Base-by-base conservation (phyloP, 164 flowering plant genomes). In the Umbellularia californica region DNA sequence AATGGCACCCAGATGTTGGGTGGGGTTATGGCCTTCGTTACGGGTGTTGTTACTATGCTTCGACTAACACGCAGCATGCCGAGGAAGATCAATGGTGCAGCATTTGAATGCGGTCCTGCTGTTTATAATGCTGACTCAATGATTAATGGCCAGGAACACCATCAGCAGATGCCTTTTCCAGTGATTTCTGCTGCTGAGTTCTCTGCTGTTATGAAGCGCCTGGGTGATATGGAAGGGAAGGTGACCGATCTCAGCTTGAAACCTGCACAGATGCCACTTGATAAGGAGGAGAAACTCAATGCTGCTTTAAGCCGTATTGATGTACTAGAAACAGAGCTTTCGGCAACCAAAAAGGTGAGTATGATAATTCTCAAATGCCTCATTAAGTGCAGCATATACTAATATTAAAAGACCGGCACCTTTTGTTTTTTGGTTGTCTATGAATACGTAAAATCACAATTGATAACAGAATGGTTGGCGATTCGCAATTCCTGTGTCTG, bases 31-130 rank as follows among this genome's bases (percentile, higher is more conserved):
- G 82, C 97, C 27, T 68, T 92, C 20, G 83, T 89, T 0, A 89
- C 90, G 92, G 95, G 97, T 17, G 75, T 94, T 22, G 82, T 87
- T 11, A 84, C 95, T 20, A 82, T 94, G 88, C 76, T 92, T 68
- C 84, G 95, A 22, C 33, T 94, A 80, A 79, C 98, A 0, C 78
- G 83, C 7, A 88, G 76, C 87, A 84, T 92, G 88, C 97, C 97
- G 15, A 89, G 74, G 80, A 91, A 75, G 75, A 76, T 90, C 55
- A 84, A 88, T 0, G 90, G 88, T 81, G 89, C 90, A 23, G 79
- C 85, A 73, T 70, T 89, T 30, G 87, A 87, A 41, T 75, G 12
- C 28, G 60, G 89, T 9, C 70, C 63, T 19, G 64, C 87, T 3
- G 71, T 69, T 25, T 82, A 75, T 74, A 74, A 77, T 52, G 77